A percentile compares a stretch with the other conserved stretches of the same genome.
phyloP scores from a whole-genome alignment of 2,329 filamentous ascomycete genomes.

The Didymellaceae sp. region DNA sequence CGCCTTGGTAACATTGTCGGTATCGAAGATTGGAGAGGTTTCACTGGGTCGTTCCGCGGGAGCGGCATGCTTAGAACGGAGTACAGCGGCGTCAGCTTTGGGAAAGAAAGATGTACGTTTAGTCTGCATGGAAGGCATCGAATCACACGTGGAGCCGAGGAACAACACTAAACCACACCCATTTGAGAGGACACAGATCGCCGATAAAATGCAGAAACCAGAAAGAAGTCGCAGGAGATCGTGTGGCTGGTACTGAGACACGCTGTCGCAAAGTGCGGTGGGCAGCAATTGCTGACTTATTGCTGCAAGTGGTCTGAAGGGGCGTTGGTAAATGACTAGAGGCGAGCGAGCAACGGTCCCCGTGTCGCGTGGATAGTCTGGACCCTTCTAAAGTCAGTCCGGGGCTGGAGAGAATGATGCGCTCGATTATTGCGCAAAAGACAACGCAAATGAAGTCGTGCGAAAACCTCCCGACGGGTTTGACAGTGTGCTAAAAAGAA shows the following conservation, averaged over 20 bases:
- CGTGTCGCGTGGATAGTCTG: conserved; percentile 16
- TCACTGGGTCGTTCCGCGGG: conserved; percentile 29
- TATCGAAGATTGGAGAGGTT: conserved; percentile 33
- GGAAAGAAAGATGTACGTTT: conserved; percentile 34
- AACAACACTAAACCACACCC: conserved; percentile 1
- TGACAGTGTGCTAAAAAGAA: too few relatives aligned
- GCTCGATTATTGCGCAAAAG: background rate
- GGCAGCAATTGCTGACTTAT: conserved; percentile 2
- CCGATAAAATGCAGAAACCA: background rate
- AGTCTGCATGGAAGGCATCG: conserved; percentile 19
- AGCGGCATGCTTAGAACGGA: conserved; percentile 26
- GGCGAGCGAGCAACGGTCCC: conserved; percentile 4
- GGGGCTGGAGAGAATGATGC: background rate
- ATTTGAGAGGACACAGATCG: conserved; percentile 5
- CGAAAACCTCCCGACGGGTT: too few relatives aligned
- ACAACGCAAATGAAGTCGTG: background rate
- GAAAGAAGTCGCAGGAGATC: background rate
- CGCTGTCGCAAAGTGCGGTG: background rate
- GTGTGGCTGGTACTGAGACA: background rate
- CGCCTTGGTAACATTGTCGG: conserved; percentile 25
- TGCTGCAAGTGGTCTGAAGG: background rate
- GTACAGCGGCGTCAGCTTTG: conserved; percentile 35
- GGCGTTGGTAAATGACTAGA: background rate
- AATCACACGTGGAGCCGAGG: conserved; percentile 1
- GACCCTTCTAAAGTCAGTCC: conserved; percentile 7